These are phyloP conservation scores for Vigna reflexopilosa DNA, from an alignment of 306 rosid genomes.

Conservation along the genomic window DNA sequence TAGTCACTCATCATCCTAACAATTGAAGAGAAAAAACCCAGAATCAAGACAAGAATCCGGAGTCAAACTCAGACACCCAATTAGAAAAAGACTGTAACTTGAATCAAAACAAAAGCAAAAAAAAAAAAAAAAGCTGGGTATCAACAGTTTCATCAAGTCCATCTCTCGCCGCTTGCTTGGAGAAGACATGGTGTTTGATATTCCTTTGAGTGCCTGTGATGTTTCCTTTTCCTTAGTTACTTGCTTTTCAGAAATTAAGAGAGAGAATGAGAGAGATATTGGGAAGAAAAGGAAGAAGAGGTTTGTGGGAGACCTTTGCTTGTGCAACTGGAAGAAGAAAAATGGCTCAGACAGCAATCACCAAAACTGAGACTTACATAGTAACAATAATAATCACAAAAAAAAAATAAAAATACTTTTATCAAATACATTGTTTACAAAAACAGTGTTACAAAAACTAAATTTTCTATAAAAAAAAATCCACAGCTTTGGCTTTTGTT, in stretches of 20 bases:
- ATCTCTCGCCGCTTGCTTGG: conserved; percentile 75
- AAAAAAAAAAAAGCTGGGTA: not conserved
- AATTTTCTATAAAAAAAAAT: no score
- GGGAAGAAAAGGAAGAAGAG: conserved; percentile 26
- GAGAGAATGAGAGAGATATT: conserved; percentile 40
- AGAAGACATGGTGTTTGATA: conserved; percentile 51
- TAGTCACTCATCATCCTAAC: conserved; percentile 73
- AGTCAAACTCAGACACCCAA: conserved; percentile 41
- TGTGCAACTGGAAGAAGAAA: conserved; percentile 55
- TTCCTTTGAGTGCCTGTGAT: not conserved
- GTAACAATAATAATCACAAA: not conserved
- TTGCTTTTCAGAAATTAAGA: conserved; percentile 26
- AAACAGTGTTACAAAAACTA: not conserved
- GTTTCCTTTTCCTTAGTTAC: not conserved
- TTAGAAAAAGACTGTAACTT: conserved; percentile 41
- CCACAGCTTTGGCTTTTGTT: no score
- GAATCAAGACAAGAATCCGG: conserved; percentile 33
- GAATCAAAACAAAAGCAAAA: conserved; percentile 17
- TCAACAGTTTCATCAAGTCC: conserved; percentile 72
- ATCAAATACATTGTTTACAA: not conserved
- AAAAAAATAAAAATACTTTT: no score
- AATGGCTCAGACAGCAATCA: conserved; percentile 44
- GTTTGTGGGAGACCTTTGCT: conserved; percentile 46
- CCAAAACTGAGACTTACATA: conserved; percentile 38
- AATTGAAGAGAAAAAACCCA: not conserved